phyloP scores from a whole-genome alignment of 164 flowering plant species.

The Liriodendron chinense region DNA sequence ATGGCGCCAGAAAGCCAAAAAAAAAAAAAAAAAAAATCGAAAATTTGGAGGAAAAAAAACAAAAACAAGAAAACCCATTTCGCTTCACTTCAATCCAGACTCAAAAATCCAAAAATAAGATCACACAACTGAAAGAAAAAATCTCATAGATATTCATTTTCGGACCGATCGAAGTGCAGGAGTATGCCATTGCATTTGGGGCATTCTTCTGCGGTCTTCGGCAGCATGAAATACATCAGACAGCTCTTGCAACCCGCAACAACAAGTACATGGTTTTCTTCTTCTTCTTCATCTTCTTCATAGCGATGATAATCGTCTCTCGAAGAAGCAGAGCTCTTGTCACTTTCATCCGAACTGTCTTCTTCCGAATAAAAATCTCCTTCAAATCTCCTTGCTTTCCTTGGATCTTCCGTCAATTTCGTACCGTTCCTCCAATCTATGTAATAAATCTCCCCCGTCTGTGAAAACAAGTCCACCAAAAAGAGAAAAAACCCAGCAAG shows the following conservation, averaged over 20 bases:
- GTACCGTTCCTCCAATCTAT: conserved; percentile 76
- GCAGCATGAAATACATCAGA: conserved; percentile 37
- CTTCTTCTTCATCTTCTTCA: conserved; percentile 5
- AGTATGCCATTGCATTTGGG: conserved; percentile 30
- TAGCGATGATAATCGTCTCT: conserved; percentile 15
- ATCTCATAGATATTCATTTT: conserved; percentile 13
- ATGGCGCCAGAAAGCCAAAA: conserved; percentile 6
- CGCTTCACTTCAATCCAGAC: neutral
- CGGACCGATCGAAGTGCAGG: conserved; percentile 29
- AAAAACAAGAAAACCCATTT: neutral
- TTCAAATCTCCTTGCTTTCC: conserved; percentile 24
- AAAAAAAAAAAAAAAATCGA: neutral
- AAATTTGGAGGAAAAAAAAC: neutral
- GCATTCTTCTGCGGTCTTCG: conserved; percentile 23
- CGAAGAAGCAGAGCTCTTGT: conserved; percentile 41
- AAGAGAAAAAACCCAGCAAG: neutral
- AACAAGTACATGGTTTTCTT: conserved; percentile 23
- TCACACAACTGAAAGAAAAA: neutral
- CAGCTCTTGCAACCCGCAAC: conserved; percentile 36
- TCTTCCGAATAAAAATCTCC: conserved; percentile 39
- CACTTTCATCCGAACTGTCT: conserved; percentile 50
- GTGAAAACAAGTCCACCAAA: conserved; percentile 12
- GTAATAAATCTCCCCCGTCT: conserved; percentile 92
- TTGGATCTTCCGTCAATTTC: conserved; percentile 75
- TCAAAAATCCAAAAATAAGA: neutral